Evolutionary conservation across 371 early-diverging fungal genomes (phyloP).

Genomic region (Circinella umbellata): DNA sequence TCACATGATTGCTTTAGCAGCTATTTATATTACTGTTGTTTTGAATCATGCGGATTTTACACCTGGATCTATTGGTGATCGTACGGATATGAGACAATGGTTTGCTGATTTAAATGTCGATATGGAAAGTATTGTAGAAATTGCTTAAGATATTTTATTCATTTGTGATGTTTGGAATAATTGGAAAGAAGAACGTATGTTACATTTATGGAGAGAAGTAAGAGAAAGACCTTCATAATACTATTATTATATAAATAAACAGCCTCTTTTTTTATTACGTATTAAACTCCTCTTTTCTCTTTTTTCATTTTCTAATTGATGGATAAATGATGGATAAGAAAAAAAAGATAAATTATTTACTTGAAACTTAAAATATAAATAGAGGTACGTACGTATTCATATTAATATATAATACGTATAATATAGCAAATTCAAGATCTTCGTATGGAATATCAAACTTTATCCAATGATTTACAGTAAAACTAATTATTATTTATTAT

Average conservation of each 20-base stretch:
- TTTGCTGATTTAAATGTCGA: constrained; percentile 80
- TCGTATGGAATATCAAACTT: neutral
- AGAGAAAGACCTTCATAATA: neutral
- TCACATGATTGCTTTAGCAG: constrained; percentile 85
- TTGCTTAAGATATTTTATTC: constrained; percentile 69
- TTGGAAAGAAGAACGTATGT: constrained; percentile 64
- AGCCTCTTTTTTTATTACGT: neutral
- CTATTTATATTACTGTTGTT: constrained; percentile 76
- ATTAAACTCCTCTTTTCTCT: no score
- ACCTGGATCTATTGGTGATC: constrained; percentile 49
- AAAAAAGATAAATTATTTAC: no score
- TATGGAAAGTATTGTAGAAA: constrained; percentile 69
- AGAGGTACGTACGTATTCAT: no score
- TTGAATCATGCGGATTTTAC: constrained; percentile 59
- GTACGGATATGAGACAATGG: constrained; percentile 72
- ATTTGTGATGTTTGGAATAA: constrained; percentile 71
- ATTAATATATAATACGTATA: no score
- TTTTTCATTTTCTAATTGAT: no score
- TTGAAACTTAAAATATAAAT: no score
- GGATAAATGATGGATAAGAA: no score
- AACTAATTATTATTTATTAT: neutral
- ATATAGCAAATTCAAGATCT: neutral
- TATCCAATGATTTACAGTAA: constrained; percentile 9
- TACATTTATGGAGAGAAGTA: constrained; percentile 46
- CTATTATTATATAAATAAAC: neutral